These are phyloP conservation scores for Paraphoma chrysanthemicola DNA, from an alignment of 2,329 filamentous ascomycete genomes.

Conservation along the genomic window DNA sequence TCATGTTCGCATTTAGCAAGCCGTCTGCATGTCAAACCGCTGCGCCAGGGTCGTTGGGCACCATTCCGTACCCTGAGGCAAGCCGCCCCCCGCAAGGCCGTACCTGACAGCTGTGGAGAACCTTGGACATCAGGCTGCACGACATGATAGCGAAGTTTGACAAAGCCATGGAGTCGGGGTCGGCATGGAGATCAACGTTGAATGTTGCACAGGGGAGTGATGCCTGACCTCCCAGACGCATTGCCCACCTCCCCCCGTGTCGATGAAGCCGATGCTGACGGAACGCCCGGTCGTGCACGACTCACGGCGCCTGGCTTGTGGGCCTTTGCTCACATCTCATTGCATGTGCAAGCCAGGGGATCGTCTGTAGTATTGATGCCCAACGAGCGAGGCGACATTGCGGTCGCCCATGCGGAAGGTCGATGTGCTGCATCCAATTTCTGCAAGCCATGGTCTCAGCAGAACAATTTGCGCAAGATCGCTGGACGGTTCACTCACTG, in stretches of 20 bases:
- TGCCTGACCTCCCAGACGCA: neutral
- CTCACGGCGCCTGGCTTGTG: neutral
- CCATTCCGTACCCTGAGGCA: neutral
- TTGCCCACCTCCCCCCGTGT: neutral
- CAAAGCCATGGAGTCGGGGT: neutral
- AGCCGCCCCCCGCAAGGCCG: neutral
- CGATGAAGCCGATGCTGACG: neutral
- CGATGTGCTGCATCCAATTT: neutral
- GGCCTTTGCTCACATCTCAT: neutral
- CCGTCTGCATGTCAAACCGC: constrained; percentile 2
- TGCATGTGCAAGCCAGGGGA: neutral
- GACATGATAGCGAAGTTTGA: neutral
- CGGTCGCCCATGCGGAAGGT: neutral
- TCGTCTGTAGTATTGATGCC: neutral
- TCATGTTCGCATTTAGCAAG: no score
- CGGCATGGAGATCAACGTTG: neutral
- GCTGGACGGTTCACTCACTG: neutral
- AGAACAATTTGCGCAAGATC: neutral
- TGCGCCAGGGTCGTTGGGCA: neutral
- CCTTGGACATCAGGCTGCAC: neutral
- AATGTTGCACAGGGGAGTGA: neutral
- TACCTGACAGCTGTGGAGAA: neutral
- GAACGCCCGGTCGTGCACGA: neutral
- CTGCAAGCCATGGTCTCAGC: no score
- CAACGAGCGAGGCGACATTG: neutral